These are phyloP conservation scores for Cantharellus anzutake DNA, from an alignment of 768 basidiomycete species.

Conservation along the genomic window DNA sequence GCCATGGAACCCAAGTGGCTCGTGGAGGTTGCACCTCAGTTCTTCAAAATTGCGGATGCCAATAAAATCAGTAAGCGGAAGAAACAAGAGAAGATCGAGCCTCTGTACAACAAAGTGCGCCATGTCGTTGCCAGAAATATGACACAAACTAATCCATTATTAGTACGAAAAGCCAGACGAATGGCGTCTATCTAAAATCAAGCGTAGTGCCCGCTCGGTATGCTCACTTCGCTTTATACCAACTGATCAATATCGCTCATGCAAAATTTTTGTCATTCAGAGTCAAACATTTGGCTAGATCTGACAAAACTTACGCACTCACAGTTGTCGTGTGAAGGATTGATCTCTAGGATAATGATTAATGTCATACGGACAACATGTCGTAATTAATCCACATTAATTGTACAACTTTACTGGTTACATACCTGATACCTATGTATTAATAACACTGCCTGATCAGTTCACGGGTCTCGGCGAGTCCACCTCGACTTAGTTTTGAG, in stretches of 20 bases:
- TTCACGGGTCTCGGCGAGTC: too few relatives aligned
- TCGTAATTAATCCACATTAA: too few relatives aligned
- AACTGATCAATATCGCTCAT: background rate
- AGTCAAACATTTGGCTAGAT: slow-evolving; percentile 79
- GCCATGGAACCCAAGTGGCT: slow-evolving; percentile 98
- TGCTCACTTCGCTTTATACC: slow-evolving; percentile 9
- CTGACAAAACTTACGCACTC: too few relatives aligned
- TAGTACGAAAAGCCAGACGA: slow-evolving; percentile 81
- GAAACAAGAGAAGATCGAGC: slow-evolving; percentile 92
- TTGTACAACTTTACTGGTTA: too few relatives aligned
- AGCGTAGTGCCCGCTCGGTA: slow-evolving; percentile 73
- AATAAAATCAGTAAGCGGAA: slow-evolving; percentile 97
- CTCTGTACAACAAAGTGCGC: slow-evolving; percentile 66
- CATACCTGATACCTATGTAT: too few relatives aligned
- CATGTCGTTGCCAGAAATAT: background rate
- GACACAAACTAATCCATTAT: background rate
- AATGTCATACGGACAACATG: too few relatives aligned
- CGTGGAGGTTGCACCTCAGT: slow-evolving; percentile 91
- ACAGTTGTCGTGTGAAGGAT: too few relatives aligned
- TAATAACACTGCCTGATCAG: too few relatives aligned
- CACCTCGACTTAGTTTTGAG: too few relatives aligned
- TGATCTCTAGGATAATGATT: too few relatives aligned
- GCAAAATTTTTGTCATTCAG: slow-evolving; percentile 20
- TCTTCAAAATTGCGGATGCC: slow-evolving; percentile 95
- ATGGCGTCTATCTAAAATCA: slow-evolving; percentile 87